A percentile compares a stretch with the other conserved stretches of the same genome.
These are phyloP conservation scores for Cenchrus americanus DNA, from an alignment of 176 grass and related monocot species.

Conservation along the genomic window DNA sequence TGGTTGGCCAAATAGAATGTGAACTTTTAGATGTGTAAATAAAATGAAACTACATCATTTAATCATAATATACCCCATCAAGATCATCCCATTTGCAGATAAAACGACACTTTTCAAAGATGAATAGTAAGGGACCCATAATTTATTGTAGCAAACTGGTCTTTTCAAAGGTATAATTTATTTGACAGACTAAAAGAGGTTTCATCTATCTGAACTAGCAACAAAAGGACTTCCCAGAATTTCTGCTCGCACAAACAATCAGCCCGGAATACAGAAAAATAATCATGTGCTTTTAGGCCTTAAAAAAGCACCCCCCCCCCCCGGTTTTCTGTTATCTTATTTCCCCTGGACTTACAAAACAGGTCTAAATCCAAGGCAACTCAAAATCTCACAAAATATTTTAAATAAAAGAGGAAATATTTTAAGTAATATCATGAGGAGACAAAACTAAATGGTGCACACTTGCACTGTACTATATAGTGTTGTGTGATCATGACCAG, in stretches of 20 bases:
- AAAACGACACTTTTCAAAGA: constrained; percentile 1
- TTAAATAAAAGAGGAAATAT: not conserved
- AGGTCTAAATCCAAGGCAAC: too few relatives aligned
- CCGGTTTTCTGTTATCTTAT: too few relatives aligned
- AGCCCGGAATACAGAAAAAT: constrained; percentile 1
- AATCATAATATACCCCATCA: not conserved
- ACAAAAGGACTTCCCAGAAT: constrained; percentile 10
- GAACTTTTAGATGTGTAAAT: not conserved
- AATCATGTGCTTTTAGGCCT: not conserved
- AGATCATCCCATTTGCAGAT: not conserved
- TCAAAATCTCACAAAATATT: too few relatives aligned
- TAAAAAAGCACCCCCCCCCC: too few relatives aligned
- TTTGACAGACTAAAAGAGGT: not conserved
- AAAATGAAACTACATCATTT: not conserved
- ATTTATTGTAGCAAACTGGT: not conserved
- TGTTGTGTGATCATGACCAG: not conserved
- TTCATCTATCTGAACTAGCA: not conserved
- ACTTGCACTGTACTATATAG: not conserved
- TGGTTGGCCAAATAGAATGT: not conserved
- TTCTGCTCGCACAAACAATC: not conserved
- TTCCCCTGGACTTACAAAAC: too few relatives aligned
- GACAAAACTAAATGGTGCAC: too few relatives aligned
- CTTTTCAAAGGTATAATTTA: constrained; percentile 2
- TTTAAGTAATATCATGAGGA: too few relatives aligned
- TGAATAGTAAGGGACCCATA: not conserved